Evolutionary conservation across 1,284 basidiomycete species (phyloP).

Genomic region (Tausonia pullulans): DNA sequence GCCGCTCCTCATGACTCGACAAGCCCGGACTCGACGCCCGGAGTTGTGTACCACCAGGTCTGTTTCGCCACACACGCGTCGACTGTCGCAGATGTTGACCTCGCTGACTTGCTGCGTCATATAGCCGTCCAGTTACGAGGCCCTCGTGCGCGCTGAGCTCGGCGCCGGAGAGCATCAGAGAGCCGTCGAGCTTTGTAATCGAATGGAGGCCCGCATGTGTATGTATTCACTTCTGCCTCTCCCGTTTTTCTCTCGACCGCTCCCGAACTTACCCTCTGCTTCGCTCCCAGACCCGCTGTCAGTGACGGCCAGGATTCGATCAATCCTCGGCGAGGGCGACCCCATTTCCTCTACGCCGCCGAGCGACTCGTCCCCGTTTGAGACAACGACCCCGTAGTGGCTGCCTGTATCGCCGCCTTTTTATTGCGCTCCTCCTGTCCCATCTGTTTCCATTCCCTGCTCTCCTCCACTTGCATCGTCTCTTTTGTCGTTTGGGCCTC

Average conservation of each 20-base stretch:
- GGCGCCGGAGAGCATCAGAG: conserved; percentile 58
- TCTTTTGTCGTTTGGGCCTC: not conserved
- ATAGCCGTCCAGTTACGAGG: conserved; percentile 79
- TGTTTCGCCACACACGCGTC: conserved; percentile 26
- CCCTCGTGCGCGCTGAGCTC: conserved; percentile 88
- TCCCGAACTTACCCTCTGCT: not conserved
- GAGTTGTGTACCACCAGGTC: conserved; percentile 74
- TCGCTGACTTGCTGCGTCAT: conserved; percentile 7
- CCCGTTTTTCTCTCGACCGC: not conserved
- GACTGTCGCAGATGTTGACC: conserved; percentile 22
- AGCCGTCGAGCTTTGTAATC: conserved; percentile 59
- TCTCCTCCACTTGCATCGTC: not conserved
- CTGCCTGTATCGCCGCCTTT: too few species aligned
- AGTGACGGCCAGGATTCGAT: conserved; percentile 19
- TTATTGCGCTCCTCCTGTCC: too few species aligned
- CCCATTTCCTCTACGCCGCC: too few species aligned
- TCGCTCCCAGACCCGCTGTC: conserved; percentile 16
- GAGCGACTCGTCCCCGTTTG: too few species aligned
- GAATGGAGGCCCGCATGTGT: conserved; percentile 54
- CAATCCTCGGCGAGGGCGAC: conserved; percentile 14
- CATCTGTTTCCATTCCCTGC: not conserved
- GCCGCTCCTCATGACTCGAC: conserved; percentile 78
- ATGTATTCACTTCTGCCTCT: not conserved
- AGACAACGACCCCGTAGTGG: too few species aligned
- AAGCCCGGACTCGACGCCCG: conserved; percentile 37